These are phyloP conservation scores for Pestalotiopsis sp. DNA, from an alignment of 2,329 filamentous ascomycete genomes.

Conservation along the genomic window DNA sequence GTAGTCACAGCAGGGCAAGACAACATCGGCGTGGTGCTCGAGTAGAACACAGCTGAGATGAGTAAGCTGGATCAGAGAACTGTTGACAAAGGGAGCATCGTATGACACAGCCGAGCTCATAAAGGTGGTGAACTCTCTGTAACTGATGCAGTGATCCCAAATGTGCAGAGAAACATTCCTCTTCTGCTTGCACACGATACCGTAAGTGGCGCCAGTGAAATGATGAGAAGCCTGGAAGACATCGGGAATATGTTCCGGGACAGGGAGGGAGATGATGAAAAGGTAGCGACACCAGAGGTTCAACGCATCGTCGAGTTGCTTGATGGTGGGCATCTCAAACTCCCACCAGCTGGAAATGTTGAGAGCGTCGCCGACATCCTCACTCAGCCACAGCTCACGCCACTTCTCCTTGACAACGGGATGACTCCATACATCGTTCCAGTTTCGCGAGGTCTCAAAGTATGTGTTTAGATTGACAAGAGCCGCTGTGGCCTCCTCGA, in stretches of 20 bases:
- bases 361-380: not conserved
- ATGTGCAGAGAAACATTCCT: constrained; percentile 7
- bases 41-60: constrained; percentile 8
- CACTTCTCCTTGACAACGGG: constrained; percentile 5
- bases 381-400: constrained; percentile 7
- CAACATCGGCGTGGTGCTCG: constrained; percentile 11
- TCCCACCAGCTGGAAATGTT: constrained; percentile 10
- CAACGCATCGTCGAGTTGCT: constrained; percentile 8
- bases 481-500: constrained; percentile 1
- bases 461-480: constrained; percentile 8
- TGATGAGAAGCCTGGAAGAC: constrained; percentile 10
- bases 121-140: constrained; percentile 10
- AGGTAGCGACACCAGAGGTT: constrained; percentile 11
- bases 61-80: constrained; percentile 3
- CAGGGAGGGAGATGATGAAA: constrained; percentile 6
- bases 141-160: constrained; percentile 11
- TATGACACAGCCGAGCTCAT: constrained; percentile 9
- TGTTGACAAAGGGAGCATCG: constrained; percentile 10
- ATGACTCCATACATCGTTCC: constrained; percentile 7
- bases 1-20: constrained; percentile 11
- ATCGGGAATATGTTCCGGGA: constrained; percentile 6
- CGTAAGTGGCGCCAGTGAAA: constrained; percentile 9
- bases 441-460: constrained; percentile 10
- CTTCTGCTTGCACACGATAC: constrained; percentile 13
- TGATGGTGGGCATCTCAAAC: constrained; percentile 10